Base-by-base conservation (phyloP, 1,139 yeast genomes). In the Hyphopichia pseudoburtonii region DNA sequence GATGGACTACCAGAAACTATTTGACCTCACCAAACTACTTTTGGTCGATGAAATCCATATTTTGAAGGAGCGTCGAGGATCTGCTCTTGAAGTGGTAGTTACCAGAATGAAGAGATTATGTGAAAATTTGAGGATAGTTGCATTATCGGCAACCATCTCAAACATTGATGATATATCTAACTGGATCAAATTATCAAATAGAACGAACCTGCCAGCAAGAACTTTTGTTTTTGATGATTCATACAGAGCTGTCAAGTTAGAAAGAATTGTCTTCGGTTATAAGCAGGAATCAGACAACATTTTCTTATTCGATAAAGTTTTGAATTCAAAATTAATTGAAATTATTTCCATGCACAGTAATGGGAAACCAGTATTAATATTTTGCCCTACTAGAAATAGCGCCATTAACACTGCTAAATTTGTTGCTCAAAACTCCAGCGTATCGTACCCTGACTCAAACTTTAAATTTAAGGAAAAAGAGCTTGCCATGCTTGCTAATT, bases 71-170 rank as follows among this genome's bases (percentile, higher is more conserved):
- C 46, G 53, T 10, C 53, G 82, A 35, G 83, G 83, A 0, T 65
- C 81, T 1, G 64, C 73, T 1, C 54, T 78, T 32, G 83, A 78
- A 48, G 79, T 71, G 1, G 76, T 74, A 1, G 54, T 70, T 0
- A 73, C 82, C 0, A 60, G 82, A 47, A 73, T 76, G 78, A 73
- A 68, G 42, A 57, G 58, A 19, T 49, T 70, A 42, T 61, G 70
- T 30, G 33, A 41, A 1, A 43, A 53, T 16, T 42, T 76, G n/a
- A 60, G 82, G 40, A 62, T 77, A 12, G 51, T 78, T 18, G 79
- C 79, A 0, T 56, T 75, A 3, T 76, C 82, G 18, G 82, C 82
- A 0, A 75, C 81, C 0, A 68, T 77, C 10, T 76, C 80, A 1
- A 78, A 78, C 42, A 66, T 74, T 8, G 52, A 57, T 2, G 82